Percentiles rank a stretch among this genome's conserved stretches.
Conservation (phyloP, 2,329 filamentous ascomycete species). For the Diplodia intermedia region DNA sequence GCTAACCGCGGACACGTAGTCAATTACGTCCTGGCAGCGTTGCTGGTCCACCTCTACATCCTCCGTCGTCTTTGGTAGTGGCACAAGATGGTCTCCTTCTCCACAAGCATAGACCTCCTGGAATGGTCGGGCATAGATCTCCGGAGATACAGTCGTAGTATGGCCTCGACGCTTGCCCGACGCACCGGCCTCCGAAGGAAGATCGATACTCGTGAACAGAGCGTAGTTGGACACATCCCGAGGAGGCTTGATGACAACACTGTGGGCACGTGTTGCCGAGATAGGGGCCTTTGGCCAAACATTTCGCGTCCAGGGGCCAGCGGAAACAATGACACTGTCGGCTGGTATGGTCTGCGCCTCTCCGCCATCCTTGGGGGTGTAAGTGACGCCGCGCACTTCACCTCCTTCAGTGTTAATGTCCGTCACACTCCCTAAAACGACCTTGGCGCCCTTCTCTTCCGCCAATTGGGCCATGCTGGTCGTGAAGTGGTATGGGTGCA, state of each 20-base stretch:
- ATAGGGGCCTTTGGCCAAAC: conserved; percentile 65
- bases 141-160: conserved; percentile 72
- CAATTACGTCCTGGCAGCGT: conserved; percentile 83
- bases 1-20: conserved; percentile 72
- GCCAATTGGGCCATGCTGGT: conserved; percentile 81
- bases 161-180: conserved; percentile 31
- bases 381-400: conserved; percentile 68
- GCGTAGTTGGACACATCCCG: conserved; percentile 73
- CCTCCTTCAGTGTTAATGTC: conserved; percentile 60
- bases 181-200: conserved; percentile 64
- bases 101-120: conserved; percentile 94
- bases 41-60: conserved; percentile 76
- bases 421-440: conserved; percentile 73
- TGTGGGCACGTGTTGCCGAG: conserved; percentile 66
- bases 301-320: conserved; percentile 66
- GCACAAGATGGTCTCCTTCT: conserved; percentile 78
- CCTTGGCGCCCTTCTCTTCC: conserved; percentile 61
- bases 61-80: conserved; percentile 77
- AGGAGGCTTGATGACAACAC: conserved; percentile 65
- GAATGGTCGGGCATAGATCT: conserved; percentile 91
- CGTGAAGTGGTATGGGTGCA: conserved; percentile 92
- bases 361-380: conserved; percentile 59
- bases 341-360: conserved; percentile 60
- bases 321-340: conserved; percentile 64
- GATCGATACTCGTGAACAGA: conserved; percentile 83